phyloP scores from a whole-genome alignment of 768 basidiomycete species.

The Cantharellus anzutake region DNA sequence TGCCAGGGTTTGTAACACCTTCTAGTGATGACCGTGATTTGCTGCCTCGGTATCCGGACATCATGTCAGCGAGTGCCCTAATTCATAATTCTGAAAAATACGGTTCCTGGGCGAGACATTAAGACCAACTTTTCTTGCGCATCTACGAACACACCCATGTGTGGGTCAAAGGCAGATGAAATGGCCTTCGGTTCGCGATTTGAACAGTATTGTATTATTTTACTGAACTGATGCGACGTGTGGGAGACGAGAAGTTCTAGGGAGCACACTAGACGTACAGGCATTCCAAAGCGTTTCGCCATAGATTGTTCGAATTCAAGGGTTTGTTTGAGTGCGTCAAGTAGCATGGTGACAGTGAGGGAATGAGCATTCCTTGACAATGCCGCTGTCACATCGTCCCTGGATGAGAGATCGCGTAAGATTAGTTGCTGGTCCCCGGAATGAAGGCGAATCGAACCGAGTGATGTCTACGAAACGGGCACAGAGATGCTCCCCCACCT shows the following conservation, averaged over 20 bases:
- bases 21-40: constrained; percentile 55
- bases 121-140: constrained; percentile 75
- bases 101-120: background rate
- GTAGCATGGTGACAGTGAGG: constrained; percentile 54
- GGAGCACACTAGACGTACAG: constrained; percentile 24
- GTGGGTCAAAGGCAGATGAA: constrained; percentile 78
- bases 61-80: constrained; percentile 81
- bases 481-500: constrained; percentile 59
- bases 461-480: constrained; percentile 85
- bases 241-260: background rate
- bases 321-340: constrained; percentile 75
- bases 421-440: background rate
- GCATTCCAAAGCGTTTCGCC: constrained; percentile 61
- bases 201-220: background rate
- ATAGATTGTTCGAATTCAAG: constrained; percentile 76
- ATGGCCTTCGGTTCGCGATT: constrained; percentile 31
- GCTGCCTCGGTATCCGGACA: constrained; percentile 52
- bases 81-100: background rate
- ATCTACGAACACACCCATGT: constrained; percentile 85
- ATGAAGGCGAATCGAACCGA: constrained; percentile 28
- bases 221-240: background rate
- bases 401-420: constrained; percentile 14
- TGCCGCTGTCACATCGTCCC: constrained; percentile 68
- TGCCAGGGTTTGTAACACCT: constrained; percentile 22
- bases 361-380: constrained; percentile 59